Evolutionary conservation across 768 basidiomycete species (phyloP).

Genomic region (Coprinopsis cinerea): DNA sequence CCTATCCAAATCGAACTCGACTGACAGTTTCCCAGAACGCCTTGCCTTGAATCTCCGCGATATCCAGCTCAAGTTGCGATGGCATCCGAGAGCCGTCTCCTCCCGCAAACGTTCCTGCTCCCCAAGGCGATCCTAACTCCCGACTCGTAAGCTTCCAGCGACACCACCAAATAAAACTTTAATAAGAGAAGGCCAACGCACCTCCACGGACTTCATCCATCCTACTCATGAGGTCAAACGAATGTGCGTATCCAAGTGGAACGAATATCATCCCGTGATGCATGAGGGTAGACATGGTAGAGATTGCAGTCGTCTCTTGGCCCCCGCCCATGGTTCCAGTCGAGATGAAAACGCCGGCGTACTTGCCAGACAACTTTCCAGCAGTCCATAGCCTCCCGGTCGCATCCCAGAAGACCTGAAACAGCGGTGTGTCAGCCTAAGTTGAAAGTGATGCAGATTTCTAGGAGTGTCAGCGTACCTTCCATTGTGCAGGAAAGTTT

Average conservation of each 20-base stretch:
- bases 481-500: conserved; percentile 60
- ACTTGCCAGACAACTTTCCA: conserved; percentile 67
- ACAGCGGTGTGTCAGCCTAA: background rate
- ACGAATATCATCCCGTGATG: conserved; percentile 77
- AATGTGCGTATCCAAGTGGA: conserved; percentile 61
- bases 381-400: conserved; percentile 61
- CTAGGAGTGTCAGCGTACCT: conserved; percentile 12
- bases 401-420: conserved; percentile 65
- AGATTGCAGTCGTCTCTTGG: conserved; percentile 57
- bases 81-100: conserved; percentile 43
- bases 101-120: conserved; percentile 59
- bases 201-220: conserved; percentile 52
- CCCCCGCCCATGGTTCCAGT: conserved; percentile 74
- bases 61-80: conserved; percentile 40
- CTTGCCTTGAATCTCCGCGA: conserved; percentile 47
- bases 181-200: conserved; percentile 14
- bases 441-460: no score
- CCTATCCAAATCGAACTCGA: conserved; percentile 9
- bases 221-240: conserved; percentile 35
- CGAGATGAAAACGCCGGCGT: conserved; percentile 67
- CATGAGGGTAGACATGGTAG: conserved; percentile 47
- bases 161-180: background rate
- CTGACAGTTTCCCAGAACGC: conserved; percentile 43
- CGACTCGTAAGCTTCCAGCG: background rate
- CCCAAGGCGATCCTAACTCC: conserved; percentile 65